A percentile compares a stretch with the other conserved stretches of the same genome.
These are phyloP conservation scores for Emericellopsis cladophorae DNA, from an alignment of 2,329 filamentous ascomycete species.

Conservation along the genomic window DNA sequence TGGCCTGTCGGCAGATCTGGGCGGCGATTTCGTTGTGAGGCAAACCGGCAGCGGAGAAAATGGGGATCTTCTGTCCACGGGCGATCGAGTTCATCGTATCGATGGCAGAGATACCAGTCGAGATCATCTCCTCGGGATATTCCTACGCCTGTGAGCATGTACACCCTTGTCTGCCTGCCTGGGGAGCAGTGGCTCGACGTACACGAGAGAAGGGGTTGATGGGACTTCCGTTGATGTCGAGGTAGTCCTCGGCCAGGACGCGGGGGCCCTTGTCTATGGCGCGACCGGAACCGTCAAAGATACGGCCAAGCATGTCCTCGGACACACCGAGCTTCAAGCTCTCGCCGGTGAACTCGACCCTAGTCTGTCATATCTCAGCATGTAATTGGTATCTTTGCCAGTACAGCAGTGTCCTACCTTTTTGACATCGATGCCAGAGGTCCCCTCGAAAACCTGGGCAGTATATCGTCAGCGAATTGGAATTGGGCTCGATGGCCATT, in stretches of 20 bases:
- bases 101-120: conserved; percentile 97
- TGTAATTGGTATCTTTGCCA: not conserved
- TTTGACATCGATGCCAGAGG: conserved; percentile 94
- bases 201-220: conserved; percentile 98
- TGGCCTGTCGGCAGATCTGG: conserved; percentile 94
- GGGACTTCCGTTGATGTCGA: conserved; percentile 97
- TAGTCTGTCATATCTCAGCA: conserved; percentile 50
- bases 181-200: conserved; percentile 18
- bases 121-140: conserved; percentile 99
- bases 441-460: conserved; percentile 86
- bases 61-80: conserved; percentile 98
- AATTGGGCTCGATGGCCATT: conserved; percentile 3
- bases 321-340: conserved; percentile 98
- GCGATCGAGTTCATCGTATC: conserved; percentile 98
- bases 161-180: not conserved
- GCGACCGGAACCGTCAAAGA: conserved; percentile 95
- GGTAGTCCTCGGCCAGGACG: conserved; percentile 92
- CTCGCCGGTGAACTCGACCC: conserved; percentile 93
- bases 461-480: conserved; percentile 10
- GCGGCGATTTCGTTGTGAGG: conserved; percentile 99
- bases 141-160: conserved; percentile 40
- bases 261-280: conserved; percentile 99
- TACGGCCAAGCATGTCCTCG: conserved; percentile 97
- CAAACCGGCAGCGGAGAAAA: conserved; percentile 95
- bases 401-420: conserved; percentile 48